Evolutionary conservation across 768 basidiomycete species (phyloP).

Genomic region (Mycena indigotica): DNA sequence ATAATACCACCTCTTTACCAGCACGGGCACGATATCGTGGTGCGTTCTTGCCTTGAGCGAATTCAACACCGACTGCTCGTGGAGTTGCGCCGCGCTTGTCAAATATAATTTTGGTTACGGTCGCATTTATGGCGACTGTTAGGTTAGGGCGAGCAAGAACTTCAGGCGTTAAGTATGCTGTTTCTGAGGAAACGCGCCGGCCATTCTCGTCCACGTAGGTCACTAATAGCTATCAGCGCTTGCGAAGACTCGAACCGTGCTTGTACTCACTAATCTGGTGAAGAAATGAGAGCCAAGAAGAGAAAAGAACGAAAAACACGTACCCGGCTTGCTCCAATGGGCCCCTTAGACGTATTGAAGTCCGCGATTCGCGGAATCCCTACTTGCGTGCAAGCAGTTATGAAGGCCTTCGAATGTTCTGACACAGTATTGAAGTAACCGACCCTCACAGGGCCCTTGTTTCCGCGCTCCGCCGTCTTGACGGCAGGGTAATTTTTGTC

Average conservation of each 20-base stretch:
- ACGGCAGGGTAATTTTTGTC: constrained; percentile 54
- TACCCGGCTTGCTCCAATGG: constrained; percentile 64
- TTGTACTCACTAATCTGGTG: constrained; percentile 44
- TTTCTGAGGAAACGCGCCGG: constrained; percentile 62
- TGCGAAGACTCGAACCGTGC: constrained; percentile 1
- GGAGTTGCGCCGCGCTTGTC: constrained; percentile 41
- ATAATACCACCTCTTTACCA: constrained; percentile 60
- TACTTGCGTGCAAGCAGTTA: constrained; percentile 52
- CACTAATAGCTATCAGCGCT: constrained; percentile 44
- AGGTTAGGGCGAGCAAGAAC: constrained; percentile 69
- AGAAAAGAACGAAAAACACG: constrained; percentile 20
- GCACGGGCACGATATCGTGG: constrained; percentile 49
- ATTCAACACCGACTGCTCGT: constrained; percentile 65
- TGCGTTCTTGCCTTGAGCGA: constrained; percentile 41
- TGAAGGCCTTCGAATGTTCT: constrained; percentile 49
- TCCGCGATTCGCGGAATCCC: constrained; percentile 66
- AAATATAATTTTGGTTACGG: constrained; percentile 61
- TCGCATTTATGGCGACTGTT: constrained; percentile 57
- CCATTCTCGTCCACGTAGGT: constrained; percentile 60
- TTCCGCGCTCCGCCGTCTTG: constrained; percentile 50
- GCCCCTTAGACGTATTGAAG: constrained; percentile 60
- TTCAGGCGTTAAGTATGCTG: constrained; percentile 65
- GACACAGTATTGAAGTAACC: constrained; percentile 59
- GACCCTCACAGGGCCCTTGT: constrained; percentile 57
- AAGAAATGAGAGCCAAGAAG: background rate